Base-by-base conservation (phyloP, 2,329 filamentous ascomycete species). In the Sporothrix dimorphospora region DNA sequence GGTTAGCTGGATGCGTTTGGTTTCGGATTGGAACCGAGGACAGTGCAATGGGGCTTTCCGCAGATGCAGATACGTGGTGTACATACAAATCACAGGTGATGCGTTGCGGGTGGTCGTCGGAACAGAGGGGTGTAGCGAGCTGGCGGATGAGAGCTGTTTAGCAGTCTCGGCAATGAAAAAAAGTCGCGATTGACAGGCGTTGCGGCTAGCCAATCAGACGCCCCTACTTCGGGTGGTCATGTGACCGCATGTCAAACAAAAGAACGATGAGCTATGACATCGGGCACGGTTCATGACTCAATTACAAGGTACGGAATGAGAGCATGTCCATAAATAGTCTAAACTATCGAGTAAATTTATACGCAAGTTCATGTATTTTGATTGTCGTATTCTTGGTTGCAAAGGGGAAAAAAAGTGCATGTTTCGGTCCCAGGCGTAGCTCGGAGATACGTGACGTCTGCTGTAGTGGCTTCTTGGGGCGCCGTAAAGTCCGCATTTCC, bases 371-470 rank as follows among this genome's bases (percentile, higher is more conserved):
- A n/a, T 34, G 40, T 5, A 11, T 34, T 34, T 2, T 7, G 24
- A 66, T 45, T 30, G 21, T 19, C 40, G 40, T 65, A 9, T 34
- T n/a, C 9, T 3, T 11, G 16, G 38, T 40, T 34, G 24, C n/a
- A 47, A 66, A 34, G 42, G 11, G 45, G 16, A 7, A 24, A n/a
- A n/a, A 49, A 40, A 16, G 65, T 67, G 27, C 27, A 67, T 67
- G 9, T 34, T 34, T 67, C 42, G 63, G 63, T 21, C 63, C 3
- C 42, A 45, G 19, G 45, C 14, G 27, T n/a, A 21, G 65, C 63
- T 71, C 63, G 70, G 61, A 71, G 70, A 71, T 71, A 68, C 63
- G 70, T 71, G 51, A 71, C 40, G 51, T 40, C n/a, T 38, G 42
- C 19, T 57, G 45, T n/a, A 45, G 19, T 47, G 19, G 2, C 47